These are phyloP conservation scores for Spathaspora sp. DNA, from an alignment of 1,139 yeast genomes.

Conservation along the genomic window DNA sequence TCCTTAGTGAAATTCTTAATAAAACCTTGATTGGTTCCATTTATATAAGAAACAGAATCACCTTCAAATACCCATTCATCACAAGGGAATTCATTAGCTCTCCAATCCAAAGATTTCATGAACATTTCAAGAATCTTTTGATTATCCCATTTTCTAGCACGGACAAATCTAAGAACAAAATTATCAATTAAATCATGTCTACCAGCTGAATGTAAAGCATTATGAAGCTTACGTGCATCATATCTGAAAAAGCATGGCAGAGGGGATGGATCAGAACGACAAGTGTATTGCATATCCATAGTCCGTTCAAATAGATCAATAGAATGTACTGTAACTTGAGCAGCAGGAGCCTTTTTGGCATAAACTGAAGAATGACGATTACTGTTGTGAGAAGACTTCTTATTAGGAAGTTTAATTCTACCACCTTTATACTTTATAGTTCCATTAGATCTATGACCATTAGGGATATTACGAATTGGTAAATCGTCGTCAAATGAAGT, in stretches of 20 bases:
- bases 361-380: background rate
- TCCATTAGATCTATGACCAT: constrained; percentile 6
- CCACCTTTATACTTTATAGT: constrained; percentile 13
- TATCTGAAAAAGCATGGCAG: constrained; percentile 22
- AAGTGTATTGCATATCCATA: constrained; percentile 6
- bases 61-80: constrained; percentile 38
- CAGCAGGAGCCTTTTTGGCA: background rate
- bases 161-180: constrained; percentile 33
- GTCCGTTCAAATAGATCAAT: background rate
- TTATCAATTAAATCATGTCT: constrained; percentile 41
- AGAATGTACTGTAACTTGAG: background rate
- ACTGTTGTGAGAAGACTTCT: background rate
- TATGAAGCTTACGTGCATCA: constrained; percentile 27
- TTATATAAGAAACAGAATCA: constrained; percentile 37
- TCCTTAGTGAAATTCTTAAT: constrained; percentile 38
- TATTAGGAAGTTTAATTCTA: constrained; percentile 3
- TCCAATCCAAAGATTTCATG: constrained; percentile 40
- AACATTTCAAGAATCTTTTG: constrained; percentile 36
- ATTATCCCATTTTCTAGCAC: constrained; percentile 45
- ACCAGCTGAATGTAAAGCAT: constrained; percentile 18
- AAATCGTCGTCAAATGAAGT: constrained; percentile 30
- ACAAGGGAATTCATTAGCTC: constrained; percentile 27
- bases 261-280: constrained; percentile 19
- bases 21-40: constrained; percentile 34
- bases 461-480: constrained; percentile 13